Conservation (phyloP, 129 eudicot species). For the Centella asiatica region DNA sequence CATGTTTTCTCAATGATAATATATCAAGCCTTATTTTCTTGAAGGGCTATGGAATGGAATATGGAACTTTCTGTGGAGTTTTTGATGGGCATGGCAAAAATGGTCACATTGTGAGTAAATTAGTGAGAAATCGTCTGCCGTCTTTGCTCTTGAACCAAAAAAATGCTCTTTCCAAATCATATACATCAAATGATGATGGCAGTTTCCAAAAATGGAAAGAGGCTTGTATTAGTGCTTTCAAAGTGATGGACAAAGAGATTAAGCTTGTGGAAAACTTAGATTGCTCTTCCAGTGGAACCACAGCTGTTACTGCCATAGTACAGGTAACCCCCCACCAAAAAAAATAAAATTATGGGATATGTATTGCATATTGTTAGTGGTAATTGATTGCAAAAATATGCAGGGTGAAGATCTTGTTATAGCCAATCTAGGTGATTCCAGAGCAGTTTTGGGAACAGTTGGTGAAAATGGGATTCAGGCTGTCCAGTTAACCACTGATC, state of each 20-base stretch:
- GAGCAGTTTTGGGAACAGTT: constrained; percentile 75
- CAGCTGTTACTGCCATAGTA: constrained; percentile 65
- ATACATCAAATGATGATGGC: constrained; percentile 23
- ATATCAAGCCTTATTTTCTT: constrained; percentile 4
- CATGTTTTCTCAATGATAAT: not conserved
- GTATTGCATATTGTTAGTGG: not conserved
- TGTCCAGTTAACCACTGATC: constrained; percentile 71
- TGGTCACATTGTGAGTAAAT: constrained; percentile 66
- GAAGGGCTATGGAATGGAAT: constrained; percentile 77
- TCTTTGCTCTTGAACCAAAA: constrained; percentile 56
- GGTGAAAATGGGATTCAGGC: constrained; percentile 57
- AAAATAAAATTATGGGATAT: not conserved
- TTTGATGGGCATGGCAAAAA: constrained; percentile 88
- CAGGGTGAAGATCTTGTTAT: constrained; percentile 56
- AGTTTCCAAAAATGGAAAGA: constrained; percentile 55
- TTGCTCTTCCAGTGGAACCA: constrained; percentile 72
- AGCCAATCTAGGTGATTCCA: constrained; percentile 89
- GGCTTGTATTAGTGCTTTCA: constrained; percentile 51
- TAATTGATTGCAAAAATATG: not conserved
- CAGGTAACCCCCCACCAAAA: constrained; percentile 35
- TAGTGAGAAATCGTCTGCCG: constrained; percentile 64
- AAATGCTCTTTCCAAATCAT: constrained; percentile 30
- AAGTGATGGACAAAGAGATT: constrained; percentile 72
- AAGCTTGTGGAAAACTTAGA: constrained; percentile 54
- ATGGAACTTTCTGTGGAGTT: constrained; percentile 63